These are phyloP conservation scores for Talaromyces atroroseus DNA, from an alignment of 2,329 filamentous ascomycete genomes.

Conservation along the genomic window DNA sequence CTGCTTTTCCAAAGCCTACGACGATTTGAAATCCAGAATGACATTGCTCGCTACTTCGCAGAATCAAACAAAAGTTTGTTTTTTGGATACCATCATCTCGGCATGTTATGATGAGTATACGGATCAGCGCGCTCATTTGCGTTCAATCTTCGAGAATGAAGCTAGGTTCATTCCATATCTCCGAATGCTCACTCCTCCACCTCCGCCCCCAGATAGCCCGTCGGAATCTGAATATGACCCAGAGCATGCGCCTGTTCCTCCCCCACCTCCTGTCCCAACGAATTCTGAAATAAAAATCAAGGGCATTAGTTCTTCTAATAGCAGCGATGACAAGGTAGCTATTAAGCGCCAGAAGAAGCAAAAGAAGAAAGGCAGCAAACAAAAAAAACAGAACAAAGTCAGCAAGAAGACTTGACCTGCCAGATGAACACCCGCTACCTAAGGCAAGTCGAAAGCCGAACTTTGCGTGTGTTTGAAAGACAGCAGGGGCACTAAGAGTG, in stretches of 20 bases:
- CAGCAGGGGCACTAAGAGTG: neutral
- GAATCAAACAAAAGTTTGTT: conserved; percentile 39
- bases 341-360: neutral
- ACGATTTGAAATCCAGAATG: conserved; percentile 56
- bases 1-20: conserved; percentile 64
- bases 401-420: neutral
- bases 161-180: conserved; percentile 28
- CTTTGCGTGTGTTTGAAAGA: neutral
- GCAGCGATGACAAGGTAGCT: neutral
- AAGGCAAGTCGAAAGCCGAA: neutral
- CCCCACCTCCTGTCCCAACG: neutral
- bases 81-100: conserved; percentile 66
- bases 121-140: conserved; percentile 61
- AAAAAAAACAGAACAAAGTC: neutral
- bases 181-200: conserved; percentile 17
- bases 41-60: conserved; percentile 19
- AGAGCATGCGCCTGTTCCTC: conserved; percentile 15
- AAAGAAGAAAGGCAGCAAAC: conserved; percentile 8
- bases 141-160: conserved; percentile 45
- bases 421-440: neutral
- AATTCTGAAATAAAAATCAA: conserved; percentile 2
- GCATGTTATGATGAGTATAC: conserved; percentile 75
- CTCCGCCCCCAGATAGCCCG: conserved; percentile 23
- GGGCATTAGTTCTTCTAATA: conserved; percentile 1
- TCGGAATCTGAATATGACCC: conserved; percentile 17